Percentiles rank a stretch among this genome's conserved stretches.
These are phyloP conservation scores for Serendipita sp. DNA, from an alignment of 1,284 basidiomycete genomes.

Conservation along the genomic window DNA sequence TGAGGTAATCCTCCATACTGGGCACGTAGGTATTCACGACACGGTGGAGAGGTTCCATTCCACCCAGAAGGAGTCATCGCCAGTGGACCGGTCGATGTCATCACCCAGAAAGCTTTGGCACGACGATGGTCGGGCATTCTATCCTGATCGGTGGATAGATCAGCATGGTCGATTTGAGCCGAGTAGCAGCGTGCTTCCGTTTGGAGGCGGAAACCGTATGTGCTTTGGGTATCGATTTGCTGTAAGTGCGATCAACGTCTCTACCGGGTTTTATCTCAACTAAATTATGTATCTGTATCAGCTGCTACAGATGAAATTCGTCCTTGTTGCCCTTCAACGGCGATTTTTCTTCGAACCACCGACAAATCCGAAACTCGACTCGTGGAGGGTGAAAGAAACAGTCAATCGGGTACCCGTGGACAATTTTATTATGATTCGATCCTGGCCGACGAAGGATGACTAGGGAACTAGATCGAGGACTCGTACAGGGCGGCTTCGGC, in stretches of 20 bases:
- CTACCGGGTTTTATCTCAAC: background rate
- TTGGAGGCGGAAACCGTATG: background rate
- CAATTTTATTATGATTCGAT: background rate
- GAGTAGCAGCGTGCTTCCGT: background rate
- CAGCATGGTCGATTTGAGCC: background rate
- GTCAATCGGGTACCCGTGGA: background rate
- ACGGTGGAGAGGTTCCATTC: background rate
- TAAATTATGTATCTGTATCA: background rate
- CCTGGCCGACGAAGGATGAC: background rate
- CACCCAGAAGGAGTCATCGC: background rate
- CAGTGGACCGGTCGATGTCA: background rate
- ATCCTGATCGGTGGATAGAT: background rate
- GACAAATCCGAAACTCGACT: background rate
- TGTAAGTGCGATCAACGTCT: background rate
- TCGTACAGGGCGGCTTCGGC: conserved; percentile 46
- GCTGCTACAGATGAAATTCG: conserved; percentile 1
- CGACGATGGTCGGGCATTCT: background rate
- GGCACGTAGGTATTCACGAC: background rate
- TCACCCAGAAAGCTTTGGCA: background rate
- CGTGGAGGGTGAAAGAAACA: conserved; percentile 1
- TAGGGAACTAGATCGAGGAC: conserved; percentile 20
- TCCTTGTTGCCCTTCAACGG: background rate
- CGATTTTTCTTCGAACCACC: background rate
- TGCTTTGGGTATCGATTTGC: conserved; percentile 4
- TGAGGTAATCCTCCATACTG: background rate